A percentile compares a stretch with the other conserved stretches of the same genome.
Conservation (phyloP, 2,329 filamentous ascomycete species). For the Pseudocercospora fijiensis region DNA sequence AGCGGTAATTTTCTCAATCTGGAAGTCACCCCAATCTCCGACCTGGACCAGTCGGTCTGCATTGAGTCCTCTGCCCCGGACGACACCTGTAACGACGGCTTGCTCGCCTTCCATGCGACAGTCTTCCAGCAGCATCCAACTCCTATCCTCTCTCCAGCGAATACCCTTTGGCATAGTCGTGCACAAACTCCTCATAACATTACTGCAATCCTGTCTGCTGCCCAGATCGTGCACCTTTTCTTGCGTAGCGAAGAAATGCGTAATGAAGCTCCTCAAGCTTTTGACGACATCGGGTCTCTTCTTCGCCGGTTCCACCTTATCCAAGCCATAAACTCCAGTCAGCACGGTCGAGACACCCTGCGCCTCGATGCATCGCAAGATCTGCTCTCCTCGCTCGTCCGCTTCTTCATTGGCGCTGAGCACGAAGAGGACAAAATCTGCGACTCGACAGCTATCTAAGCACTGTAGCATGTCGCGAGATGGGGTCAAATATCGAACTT, state of each 20-base stretch:
- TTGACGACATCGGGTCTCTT: conserved; percentile 71
- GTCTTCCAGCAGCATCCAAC: conserved; percentile 90
- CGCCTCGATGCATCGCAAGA: conserved; percentile 83
- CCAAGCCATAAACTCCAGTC: conserved; percentile 70
- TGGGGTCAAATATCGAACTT: conserved; percentile 78
- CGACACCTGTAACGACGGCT: conserved; percentile 68
- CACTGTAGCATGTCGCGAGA: conserved; percentile 72
- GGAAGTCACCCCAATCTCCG: conserved; percentile 90
- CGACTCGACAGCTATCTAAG: conserved; percentile 80
- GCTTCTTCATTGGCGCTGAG: conserved; percentile 81
- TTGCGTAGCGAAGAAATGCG: conserved; percentile 87
- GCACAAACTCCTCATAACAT: conserved; percentile 86
- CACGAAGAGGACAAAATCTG: conserved; percentile 87
- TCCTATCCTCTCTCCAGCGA: conserved; percentile 91
- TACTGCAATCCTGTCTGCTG: conserved; percentile 84
- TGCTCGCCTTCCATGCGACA: conserved; percentile 65
- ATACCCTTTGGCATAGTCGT: conserved; percentile 90
- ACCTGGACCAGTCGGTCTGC: conserved; percentile 87
- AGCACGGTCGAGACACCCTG: conserved; percentile 94
- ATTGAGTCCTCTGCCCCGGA: conserved; percentile 83
- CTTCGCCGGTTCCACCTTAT: conserved; percentile 76
- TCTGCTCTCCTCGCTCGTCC: conserved; percentile 77
- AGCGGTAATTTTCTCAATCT: conserved; percentile 83
- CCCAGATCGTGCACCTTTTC: conserved; percentile 90
- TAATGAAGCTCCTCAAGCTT: conserved; percentile 88